Conservation (phyloP, 1,284 basidiomycete genomes). For the Cutaneotrichosporon dermatis region DNA sequence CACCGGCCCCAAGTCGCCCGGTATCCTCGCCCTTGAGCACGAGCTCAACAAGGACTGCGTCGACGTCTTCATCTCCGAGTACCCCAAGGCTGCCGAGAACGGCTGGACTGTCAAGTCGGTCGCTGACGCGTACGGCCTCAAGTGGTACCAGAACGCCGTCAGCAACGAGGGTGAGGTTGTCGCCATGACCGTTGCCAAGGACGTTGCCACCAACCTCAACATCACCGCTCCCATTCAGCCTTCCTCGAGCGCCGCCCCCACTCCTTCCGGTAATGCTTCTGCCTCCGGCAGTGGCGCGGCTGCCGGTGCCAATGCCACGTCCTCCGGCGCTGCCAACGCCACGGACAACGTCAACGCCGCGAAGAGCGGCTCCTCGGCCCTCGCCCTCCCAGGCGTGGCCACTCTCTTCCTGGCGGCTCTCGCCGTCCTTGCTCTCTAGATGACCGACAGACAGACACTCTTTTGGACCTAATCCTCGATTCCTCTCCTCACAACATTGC, state of each 20-base stretch:
- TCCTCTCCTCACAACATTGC: background rate
- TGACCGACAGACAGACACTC: background rate
- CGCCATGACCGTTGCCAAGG: constrained; percentile 16
- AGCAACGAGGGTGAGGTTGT: constrained; percentile 23
- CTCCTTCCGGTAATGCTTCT: background rate
- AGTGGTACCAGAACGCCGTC: constrained; percentile 43
- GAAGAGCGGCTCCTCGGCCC: background rate
- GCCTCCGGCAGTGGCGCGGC: background rate
- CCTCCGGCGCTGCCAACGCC: background rate
- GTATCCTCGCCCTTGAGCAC: constrained; percentile 41
- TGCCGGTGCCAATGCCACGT: background rate
- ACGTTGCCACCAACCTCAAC: constrained; percentile 25
- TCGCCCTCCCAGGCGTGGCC: constrained; percentile 2
- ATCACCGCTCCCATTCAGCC: background rate
- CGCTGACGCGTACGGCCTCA: constrained; percentile 36
- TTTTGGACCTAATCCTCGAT: background rate
- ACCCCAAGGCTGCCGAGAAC: constrained; percentile 29
- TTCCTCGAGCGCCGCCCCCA: background rate
- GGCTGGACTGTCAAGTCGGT: constrained; percentile 42
- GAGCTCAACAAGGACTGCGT: constrained; percentile 36
- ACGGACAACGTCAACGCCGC: background rate
- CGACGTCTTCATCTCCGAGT: constrained; percentile 34
- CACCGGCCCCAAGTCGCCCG: constrained; percentile 30
- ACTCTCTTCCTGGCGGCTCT: constrained; percentile 4
- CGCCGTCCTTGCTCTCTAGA: constrained; percentile 9